Base-by-base conservation (phyloP, 768 basidiomycete genomes). In the Pleurotus eryngii region DNA sequence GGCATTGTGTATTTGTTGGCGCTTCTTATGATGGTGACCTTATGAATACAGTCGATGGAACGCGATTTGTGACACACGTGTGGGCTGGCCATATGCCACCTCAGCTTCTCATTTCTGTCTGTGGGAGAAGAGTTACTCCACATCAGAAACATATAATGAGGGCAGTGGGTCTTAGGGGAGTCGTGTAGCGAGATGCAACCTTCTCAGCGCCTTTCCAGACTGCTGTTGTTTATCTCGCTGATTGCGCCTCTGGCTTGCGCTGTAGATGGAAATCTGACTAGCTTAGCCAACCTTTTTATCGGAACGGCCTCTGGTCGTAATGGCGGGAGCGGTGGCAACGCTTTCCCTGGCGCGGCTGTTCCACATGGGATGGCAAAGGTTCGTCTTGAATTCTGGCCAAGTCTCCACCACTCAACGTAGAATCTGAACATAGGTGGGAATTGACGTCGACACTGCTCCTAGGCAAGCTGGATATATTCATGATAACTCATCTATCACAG, bases 361-460 rank as follows among this genome's bases (percentile, higher is more conserved):
- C 80, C 79, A 0, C 77, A 80, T 69, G 80, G 73, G 0, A 80
- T 81, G 79, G 79, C 72, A n/a, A 81, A 81, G 67, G 79, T 77
- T 24, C 3, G 59, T 55, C 45, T 40, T 4, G 18, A 40, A 35
- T 35, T 9, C 3, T 35, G 30, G 9, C 30, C 8, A 9, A 35
- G 7, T 11, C 30, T 9, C 30, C 11, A 35, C 30, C 9, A 9
- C 30, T 35, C 3, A 35, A 35, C 30, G 8, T 35, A 9, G 8
- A 35, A 35, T 35, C 30, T 35, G 30, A 35, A 27, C 35, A 39
- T 40, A 78, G 77, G 79, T 80, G 48, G 80, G 79, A 0, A 81
- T 81, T 18, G 80, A 81, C 60, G 77, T 80, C 27, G 75, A 73
- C 59, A 76, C 75, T 0, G 68, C 77, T 1, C 80, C 80, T 12